Evolutionary conservation across 2,329 filamentous ascomycete species (phyloP), one percentile per base, ranked within the genome.

Genomic region (Colletotrichum sidae): DNA sequence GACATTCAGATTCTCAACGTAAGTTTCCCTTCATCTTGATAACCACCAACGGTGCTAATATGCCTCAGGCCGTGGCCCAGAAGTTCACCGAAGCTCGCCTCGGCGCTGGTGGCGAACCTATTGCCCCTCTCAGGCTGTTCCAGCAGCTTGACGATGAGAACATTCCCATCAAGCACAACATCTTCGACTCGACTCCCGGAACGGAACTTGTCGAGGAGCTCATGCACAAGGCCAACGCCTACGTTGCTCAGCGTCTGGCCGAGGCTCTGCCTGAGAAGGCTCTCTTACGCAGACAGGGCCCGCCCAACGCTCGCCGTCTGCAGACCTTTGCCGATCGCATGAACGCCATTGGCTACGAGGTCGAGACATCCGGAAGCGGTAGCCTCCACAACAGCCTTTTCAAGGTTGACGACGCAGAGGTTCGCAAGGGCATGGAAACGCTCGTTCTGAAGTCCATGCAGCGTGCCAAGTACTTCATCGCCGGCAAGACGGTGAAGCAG

Each of bases 91-190:
- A 97, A 80, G 85, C 88, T 54, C 92, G 96, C 65, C 91, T 97
- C 65, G 92, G 92, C 61, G 90, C 94, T 56, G 91, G 92, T 41
- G 89, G 89, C 47, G 88, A 92, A 69, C 89, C 92, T 11, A 92
- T 97, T 72, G 92, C 94, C 39, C 90, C 95, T 45, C 87, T 99
- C 56, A 92, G 96, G 62, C 86, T 99, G 51, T 84, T 98, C 67
- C 94, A 97, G 79, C 94, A 97, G 80, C 86, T 98, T 45, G 96
- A 99, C 71, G 96, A 99, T 72, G 96, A 99, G 84, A 98, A 98
- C 77, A 93, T 97, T 57, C 96, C 95, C 2, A 94, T 98, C 45
- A 94, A 97, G 81, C 89, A 93, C 76, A 99, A 98, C 81, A 92
- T 99, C 69, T 99, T 98, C 74, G 91, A 97, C 77, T 95, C 93